phyloP scores from a whole-genome alignment of 352 stramenopile species.

The Pythium oligandrum region DNA sequence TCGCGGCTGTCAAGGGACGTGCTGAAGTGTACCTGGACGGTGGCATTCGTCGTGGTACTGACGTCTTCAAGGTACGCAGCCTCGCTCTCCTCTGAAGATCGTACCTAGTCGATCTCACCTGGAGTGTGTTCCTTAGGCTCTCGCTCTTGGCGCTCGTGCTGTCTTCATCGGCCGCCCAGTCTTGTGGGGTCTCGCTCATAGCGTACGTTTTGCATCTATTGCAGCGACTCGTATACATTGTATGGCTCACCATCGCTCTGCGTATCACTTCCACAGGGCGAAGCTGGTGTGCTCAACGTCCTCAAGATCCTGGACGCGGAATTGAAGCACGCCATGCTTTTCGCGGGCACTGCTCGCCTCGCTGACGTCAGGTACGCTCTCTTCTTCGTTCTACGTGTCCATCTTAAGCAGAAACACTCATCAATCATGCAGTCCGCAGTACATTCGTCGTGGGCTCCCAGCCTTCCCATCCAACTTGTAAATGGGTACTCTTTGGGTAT shows the following conservation, averaged over 20 bases:
- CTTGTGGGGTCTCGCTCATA: constrained; percentile 92
- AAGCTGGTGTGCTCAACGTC: constrained; percentile 85
- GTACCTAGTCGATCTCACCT: too few species aligned
- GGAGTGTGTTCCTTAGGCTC: constrained; percentile 31
- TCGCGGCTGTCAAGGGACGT: constrained; percentile 72
- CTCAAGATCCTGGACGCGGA: constrained; percentile 90
- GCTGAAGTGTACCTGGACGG: constrained; percentile 93
- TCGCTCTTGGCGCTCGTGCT: constrained; percentile 90
- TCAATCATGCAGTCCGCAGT: constrained; percentile 23
- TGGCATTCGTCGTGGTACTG: constrained; percentile 92
- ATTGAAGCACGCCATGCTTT: constrained; percentile 91
- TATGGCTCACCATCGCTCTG: too few species aligned
- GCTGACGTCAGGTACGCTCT: constrained; percentile 59
- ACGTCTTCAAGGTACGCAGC: constrained; percentile 89
- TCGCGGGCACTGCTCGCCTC: constrained; percentile 59
- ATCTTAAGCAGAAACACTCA: too few species aligned
- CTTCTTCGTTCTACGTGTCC: too few species aligned
- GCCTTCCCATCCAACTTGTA: constrained; percentile 18
- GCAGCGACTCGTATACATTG: too few species aligned
- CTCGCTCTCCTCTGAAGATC: too few species aligned
- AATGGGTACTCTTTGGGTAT: not conserved
- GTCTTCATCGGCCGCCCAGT: constrained; percentile 94
- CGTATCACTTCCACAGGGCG: constrained; percentile 31
- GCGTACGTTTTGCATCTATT: constrained; percentile 33
- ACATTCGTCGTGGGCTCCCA: constrained; percentile 24